Evolutionary conservation across 2,329 filamentous ascomycete genomes (phyloP), one percentile per base, ranked within the genome.

Genomic region (Fusarium setosum): DNA sequence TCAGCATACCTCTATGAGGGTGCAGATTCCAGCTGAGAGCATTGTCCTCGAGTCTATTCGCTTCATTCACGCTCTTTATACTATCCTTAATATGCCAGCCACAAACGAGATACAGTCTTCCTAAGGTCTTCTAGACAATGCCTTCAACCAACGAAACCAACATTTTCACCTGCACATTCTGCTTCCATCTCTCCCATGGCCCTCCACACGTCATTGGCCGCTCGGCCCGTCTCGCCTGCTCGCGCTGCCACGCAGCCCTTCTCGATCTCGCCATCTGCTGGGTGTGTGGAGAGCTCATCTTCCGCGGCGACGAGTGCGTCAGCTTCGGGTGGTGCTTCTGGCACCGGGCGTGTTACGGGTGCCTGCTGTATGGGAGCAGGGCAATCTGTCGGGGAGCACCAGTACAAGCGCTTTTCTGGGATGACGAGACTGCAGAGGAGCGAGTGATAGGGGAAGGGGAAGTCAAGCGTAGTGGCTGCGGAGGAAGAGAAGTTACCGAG

Each of bases 301-400:
- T 81, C 32, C 82, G 85, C 23, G 83, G 79, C 1, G 81, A 85
- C 21, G 85, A 87, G 58, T 84, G 83, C 62, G 83, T 88, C 37
- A 87, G 84, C 64, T 77, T 88, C n/a, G 85, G 85, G 0, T 88
- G 83, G 85, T 87, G 84, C 68, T 88, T 88, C 70, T 88, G 85
- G 86, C 86, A 88, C 68, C 77, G 79, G 35, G 77, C 74, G 1
- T 88, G 84, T 71, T 88, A 86, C 72, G 84, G 85, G 15, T 88
- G 85, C 70, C 70, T 88, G 61, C 74, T 87, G 35, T 88, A 79
- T 57, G 83, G 84, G 17, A 80, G 73, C 56, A 77, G 74, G 59
- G 64, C 75, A 12, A 71, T 82, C 4, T 75, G 77, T 20, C 70
- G 68, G 18, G 81, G 77, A 3, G 68, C 79, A 18, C 68, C 63